Evolutionary conservation across 108 stramenopile species (phyloP), one percentile per base, ranked within the genome.

Genomic region (Aurantiochytrium sp.): DNA sequence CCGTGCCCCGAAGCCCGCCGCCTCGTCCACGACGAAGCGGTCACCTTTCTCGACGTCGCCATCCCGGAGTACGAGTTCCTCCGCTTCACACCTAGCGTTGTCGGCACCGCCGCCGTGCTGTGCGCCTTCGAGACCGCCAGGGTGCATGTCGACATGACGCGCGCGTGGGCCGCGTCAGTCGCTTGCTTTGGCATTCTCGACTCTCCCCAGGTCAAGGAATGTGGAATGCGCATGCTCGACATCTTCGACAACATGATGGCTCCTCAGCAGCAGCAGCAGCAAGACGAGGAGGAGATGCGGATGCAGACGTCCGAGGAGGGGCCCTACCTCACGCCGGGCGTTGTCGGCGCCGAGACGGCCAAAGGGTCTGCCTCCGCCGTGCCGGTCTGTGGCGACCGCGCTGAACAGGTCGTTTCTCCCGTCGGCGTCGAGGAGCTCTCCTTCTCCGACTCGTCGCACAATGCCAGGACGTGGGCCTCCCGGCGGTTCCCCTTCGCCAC

Each of bases 61-160:
- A 81, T 81, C 27, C 69, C 69, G 27, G 69, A 81, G 42, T 81
- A 81, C 69, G 42, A 81, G 36, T 45, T 81, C 42, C 10, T 81
- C 10, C 21, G 22, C 37, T 81, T 27, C 22, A n/a, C 42, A 22
- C 69, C 69, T 21, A 81, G 2, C 22, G 42, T 81, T 21, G 10
- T 45, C 17, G 69, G 41, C 69, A 45, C 69, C 8, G 37, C 69
- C 5, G 69, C 69, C 10, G 42, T 81, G 37, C 69, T 81, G 10
- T 81, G 69, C 69, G 69, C 69, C 24, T 45, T 81, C 10, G 10
- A 32, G 34, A 81, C 69, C 10, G 15, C 24, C 69, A 21, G 36
- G 4, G 69, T 45, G 41, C 24, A 81, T 81, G 55, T 6, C 22
- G 55, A 59, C 31, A 27, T 59, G 55, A 8, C 55, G 55, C 55